Evolutionary conservation across 345 rosid genomes (phyloP), one percentile per base, ranked within the genome.

Genomic region (Camelina sativa): DNA sequence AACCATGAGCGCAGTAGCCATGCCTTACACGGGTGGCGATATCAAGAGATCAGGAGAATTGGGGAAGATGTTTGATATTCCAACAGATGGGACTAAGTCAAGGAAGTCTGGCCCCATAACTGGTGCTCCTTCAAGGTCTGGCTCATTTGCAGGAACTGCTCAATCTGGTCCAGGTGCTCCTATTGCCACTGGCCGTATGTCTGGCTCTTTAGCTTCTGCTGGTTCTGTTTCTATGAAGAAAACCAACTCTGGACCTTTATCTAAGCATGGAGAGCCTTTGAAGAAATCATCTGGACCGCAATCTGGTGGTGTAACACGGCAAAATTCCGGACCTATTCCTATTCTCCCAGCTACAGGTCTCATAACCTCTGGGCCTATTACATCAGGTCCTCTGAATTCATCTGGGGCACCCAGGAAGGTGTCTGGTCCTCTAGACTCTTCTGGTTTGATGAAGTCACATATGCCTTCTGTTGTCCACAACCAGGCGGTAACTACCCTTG

Each of bases 1-100:
- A 0, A 89, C 94, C 28, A 90, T 92, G 97, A 95, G 91, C 72
- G 91, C 97, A 5, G 89, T 77, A 25, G 95, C 98, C 65, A 91
- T 92, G 99, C 99, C 99, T 12, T 96, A 96, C 71, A 96, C 95
- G 0, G 98, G 99, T 47, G 99, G 99, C 4, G 98, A 96, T 78
- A 90, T 96, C 67, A 95, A 95, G 84, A 95, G 78, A 76, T 95
- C 99, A 3, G 98, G 99, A 77, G 99, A 95, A 64, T 57, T 95
- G 56, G 99, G 99, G 51, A 95, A 95, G 85, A 95, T 95, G 99
- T 95, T 95, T 82, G 99, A 96, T 79, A 92, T 96, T 43, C 88
- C 92, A 25, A 51, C 79, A 20, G 99, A 91, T 80, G 97, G 99
- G 30, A 86, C 93, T 25, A 96, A 96, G 79, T 88, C 96, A 10